A percentile compares a stretch with the other conserved stretches of the same genome.
Evolutionary conservation across 164 flowering plant genomes (phyloP).

Genomic region (Berberis vulgaris): DNA sequence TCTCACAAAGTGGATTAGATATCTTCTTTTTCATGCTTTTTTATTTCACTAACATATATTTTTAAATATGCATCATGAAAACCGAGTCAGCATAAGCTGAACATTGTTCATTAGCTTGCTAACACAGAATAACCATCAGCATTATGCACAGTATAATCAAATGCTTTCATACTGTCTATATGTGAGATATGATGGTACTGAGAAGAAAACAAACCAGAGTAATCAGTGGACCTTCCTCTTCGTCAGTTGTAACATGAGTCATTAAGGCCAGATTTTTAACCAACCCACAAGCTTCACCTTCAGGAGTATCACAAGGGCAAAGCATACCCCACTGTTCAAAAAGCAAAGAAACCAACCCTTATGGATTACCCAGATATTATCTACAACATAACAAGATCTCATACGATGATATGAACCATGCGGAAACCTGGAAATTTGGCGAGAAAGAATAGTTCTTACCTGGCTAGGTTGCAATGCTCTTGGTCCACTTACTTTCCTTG

Average conservation of each 20-base stretch:
- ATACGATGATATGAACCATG: not conserved
- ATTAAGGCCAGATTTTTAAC: slow-evolving; percentile 91
- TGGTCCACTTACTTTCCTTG: slow-evolving; percentile 98
- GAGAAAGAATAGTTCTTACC: slow-evolving; percentile 24
- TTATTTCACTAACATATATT: no score
- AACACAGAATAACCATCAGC: no score
- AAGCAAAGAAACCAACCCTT: slow-evolving; percentile 1
- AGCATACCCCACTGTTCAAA: slow-evolving; percentile 93
- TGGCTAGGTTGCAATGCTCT: slow-evolving; percentile 99
- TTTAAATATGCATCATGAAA: no score
- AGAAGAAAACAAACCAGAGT: slow-evolving; percentile 43
- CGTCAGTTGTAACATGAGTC: slow-evolving; percentile 98
- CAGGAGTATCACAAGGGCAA: slow-evolving; percentile 99
- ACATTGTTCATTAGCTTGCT: no score
- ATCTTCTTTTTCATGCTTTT: no score
- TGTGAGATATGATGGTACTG: no score
- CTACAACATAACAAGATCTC: not conserved
- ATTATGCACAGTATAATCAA: no score
- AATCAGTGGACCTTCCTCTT: slow-evolving; percentile 71
- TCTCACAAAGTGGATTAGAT: no score
- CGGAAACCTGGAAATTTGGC: not conserved
- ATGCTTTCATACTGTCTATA: not conserved
- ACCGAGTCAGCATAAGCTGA: no score
- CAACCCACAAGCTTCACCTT: slow-evolving; percentile 97
- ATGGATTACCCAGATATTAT: not conserved